Conservation (phyloP, 2,329 filamentous ascomycete species). For the Pseudogymnoascus verrucosus region DNA sequence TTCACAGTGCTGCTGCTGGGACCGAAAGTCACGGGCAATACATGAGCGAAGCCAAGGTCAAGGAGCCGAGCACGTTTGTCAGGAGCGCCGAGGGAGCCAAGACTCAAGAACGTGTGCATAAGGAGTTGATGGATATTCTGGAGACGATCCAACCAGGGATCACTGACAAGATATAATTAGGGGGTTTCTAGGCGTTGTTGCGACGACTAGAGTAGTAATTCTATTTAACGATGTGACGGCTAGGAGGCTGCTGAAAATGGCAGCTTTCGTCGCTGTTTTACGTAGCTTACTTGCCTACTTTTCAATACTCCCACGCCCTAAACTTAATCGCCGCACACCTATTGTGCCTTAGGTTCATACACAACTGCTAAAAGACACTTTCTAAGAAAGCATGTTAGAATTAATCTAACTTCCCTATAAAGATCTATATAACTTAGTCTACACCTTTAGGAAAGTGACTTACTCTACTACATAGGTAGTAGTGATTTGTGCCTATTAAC, state of each 20-base stretch:
- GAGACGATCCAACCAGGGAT: conserved; percentile 36
- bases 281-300: neutral
- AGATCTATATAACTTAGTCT: no score
- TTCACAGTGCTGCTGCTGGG: conserved; percentile 25
- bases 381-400: no score
- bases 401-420: no score
- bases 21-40: conserved; percentile 26
- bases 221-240: neutral
- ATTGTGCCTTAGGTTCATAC: no score
- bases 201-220: neutral
- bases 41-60: conserved; percentile 17
- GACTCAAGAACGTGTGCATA: conserved; percentile 33
- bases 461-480: no score
- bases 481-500: no score
- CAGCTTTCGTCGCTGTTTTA: neutral
- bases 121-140: conserved; percentile 35
- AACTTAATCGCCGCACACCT: no score
- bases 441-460: no score
- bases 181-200: neutral
- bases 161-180: conserved; percentile 28
- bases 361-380: no score
- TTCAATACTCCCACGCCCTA: no score
- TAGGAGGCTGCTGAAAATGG: neutral
- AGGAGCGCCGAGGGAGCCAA: conserved; percentile 31
- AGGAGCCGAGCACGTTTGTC: conserved; percentile 28